Evolutionary conservation across 2,329 filamentous ascomycete species (phyloP).

Genomic region (Didymella arachidicola): DNA sequence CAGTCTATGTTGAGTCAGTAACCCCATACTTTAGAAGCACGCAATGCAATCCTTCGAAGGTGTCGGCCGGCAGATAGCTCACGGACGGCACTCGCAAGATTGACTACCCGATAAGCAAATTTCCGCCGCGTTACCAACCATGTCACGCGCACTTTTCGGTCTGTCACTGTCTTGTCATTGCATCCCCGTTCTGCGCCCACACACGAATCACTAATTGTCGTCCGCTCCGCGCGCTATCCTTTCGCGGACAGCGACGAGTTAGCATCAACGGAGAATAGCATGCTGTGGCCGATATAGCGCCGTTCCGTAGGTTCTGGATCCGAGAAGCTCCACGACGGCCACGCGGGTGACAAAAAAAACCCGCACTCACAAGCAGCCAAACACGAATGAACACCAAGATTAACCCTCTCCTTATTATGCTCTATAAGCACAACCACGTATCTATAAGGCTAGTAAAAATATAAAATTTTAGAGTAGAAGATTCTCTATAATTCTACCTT

Average conservation of each 20-base stretch:
- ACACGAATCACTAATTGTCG: constrained; percentile 6
- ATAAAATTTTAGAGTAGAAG: no score
- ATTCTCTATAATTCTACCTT: no score
- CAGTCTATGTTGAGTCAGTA: neutral
- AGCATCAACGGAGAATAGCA: neutral
- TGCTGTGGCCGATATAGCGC: constrained; percentile 7
- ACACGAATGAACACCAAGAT: no score
- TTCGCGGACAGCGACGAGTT: constrained; percentile 4
- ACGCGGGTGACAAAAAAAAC: no score
- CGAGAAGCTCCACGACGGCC: neutral
- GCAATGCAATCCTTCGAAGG: constrained; percentile 3
- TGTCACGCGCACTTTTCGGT: constrained; percentile 13
- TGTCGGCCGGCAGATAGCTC: constrained; percentile 5
- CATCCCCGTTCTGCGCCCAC: neutral
- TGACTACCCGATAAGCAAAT: constrained; percentile 7
- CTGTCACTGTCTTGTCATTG: constrained; percentile 16
- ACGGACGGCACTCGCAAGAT: constrained; percentile 6
- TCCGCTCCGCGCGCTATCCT: constrained; percentile 4
- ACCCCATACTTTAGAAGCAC: constrained; percentile 6
- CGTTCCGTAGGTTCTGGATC: constrained; percentile 6
- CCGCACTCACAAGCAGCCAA: no score
- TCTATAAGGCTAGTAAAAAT: no score
- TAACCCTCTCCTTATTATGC: no score
- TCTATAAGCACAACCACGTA: no score
- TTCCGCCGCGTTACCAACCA: constrained; percentile 5